Evolutionary conservation across 345 rosid species (phyloP).

Genomic region (Eutrema yunnanense): DNA sequence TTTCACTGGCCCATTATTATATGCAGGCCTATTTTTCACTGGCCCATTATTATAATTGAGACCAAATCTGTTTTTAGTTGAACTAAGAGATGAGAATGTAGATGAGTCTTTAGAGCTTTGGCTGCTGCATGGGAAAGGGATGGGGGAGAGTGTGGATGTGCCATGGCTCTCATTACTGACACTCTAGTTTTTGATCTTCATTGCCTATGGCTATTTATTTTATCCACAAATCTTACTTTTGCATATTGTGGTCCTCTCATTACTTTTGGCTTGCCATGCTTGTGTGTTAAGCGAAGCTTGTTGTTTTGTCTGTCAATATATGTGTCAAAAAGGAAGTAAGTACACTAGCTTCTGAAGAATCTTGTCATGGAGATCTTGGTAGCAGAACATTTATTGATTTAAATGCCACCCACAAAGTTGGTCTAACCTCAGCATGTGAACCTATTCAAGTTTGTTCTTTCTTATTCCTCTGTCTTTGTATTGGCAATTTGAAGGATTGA

Average conservation of each 20-base stretch:
- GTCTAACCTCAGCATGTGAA: slow-evolving; percentile 24
- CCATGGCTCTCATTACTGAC: slow-evolving; percentile 21
- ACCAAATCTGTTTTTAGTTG: background rate
- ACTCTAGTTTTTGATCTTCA: slow-evolving; percentile 8
- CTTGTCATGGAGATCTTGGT: slow-evolving; percentile 9
- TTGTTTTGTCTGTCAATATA: slow-evolving; percentile 15
- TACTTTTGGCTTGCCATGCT: slow-evolving; percentile 26
- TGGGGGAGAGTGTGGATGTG: slow-evolving; percentile 14
- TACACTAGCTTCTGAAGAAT: slow-evolving; percentile 11
- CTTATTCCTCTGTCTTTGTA: slow-evolving; percentile 1
- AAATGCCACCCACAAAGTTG: slow-evolving; percentile 30
- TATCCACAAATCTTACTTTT: background rate
- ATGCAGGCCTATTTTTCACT: background rate
- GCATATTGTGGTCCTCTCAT: slow-evolving; percentile 26
- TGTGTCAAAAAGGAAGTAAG: background rate
- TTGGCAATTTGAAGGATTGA: background rate
- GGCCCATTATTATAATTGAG: slow-evolving; percentile 3
- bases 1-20: slow-evolving; percentile 12
- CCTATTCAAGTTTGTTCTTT: slow-evolving; percentile 19
- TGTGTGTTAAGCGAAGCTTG: slow-evolving; percentile 16
- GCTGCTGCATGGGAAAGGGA: slow-evolving; percentile 30
- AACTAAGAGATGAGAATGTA: slow-evolving; percentile 7
- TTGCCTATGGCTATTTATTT: slow-evolving; percentile 17
- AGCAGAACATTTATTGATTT: slow-evolving; percentile 18
- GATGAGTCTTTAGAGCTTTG: slow-evolving; percentile 8